Evolutionary conservation across 1,284 basidiomycete species (phyloP).

Genomic region (Tilletia indica): DNA sequence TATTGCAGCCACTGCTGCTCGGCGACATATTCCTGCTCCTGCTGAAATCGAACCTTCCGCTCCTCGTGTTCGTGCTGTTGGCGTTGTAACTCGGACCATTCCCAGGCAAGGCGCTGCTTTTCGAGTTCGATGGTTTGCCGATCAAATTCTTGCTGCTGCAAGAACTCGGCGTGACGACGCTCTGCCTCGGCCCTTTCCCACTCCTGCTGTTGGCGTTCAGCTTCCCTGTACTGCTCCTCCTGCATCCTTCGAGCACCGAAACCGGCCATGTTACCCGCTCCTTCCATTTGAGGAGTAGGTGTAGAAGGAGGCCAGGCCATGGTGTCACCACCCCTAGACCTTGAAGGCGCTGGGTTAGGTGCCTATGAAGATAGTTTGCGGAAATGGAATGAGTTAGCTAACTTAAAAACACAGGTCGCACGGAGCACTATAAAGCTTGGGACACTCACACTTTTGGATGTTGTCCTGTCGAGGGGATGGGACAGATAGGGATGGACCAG

Average conservation of each 20-base stretch:
- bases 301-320: conserved; percentile 12
- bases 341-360: too few species aligned
- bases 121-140: conserved; percentile 1
- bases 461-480: too few species aligned
- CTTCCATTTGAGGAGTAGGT: neutral
- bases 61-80: conserved; percentile 8
- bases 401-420: too few species aligned
- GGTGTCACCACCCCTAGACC: neutral
- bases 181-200: conserved; percentile 14
- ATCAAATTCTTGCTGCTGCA: neutral
- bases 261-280: conserved; percentile 3
- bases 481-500: too few species aligned
- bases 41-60: neutral
- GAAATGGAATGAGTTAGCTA: too few species aligned
- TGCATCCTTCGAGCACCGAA: conserved; percentile 15
- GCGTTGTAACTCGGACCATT: conserved; percentile 16
- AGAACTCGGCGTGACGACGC: neutral
- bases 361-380: too few species aligned
- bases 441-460: too few species aligned
- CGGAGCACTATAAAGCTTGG: too few species aligned
- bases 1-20: conserved; percentile 5
- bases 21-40: conserved; percentile 12
- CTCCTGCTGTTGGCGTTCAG: neutral
- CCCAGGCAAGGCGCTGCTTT: conserved; percentile 16
- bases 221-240: conserved; percentile 8